Conservation (phyloP, 495 filamentous ascomycete genomes). For the Hyaloscypha variabilis region DNA sequence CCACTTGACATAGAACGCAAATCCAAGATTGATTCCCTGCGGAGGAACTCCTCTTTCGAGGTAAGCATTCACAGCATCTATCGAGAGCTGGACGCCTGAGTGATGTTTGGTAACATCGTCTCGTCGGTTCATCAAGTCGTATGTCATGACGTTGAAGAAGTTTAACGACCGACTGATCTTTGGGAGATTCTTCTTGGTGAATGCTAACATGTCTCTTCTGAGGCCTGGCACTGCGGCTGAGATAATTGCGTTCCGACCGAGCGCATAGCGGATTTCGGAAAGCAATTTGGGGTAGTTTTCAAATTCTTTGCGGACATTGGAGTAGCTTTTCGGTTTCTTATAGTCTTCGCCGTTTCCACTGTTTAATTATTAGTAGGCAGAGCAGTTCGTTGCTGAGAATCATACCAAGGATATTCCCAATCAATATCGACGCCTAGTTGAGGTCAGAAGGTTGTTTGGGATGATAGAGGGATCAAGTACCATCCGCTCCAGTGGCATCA, state of each 20-base stretch:
- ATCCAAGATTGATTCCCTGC: constrained; percentile 68
- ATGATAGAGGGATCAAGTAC: constrained; percentile 26
- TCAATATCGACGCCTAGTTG: constrained; percentile 63
- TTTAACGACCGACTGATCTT: constrained; percentile 66
- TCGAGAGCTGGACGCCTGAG: constrained; percentile 57
- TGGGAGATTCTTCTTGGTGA: constrained; percentile 63
- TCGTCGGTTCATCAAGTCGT: constrained; percentile 78
- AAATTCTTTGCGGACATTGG: constrained; percentile 60
- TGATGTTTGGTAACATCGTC: constrained; percentile 70
- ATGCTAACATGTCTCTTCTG: constrained; percentile 71
- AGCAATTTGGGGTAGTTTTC: constrained; percentile 66
- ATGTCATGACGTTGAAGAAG: constrained; percentile 80
- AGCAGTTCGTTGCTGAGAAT: background rate
- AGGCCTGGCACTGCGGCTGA: constrained; percentile 75
- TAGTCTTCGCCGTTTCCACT: constrained; percentile 80
- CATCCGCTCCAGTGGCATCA: constrained; percentile 62
- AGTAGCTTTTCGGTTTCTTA: constrained; percentile 64
- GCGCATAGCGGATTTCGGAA: constrained; percentile 55
- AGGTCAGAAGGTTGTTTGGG: background rate
- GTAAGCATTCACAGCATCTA: constrained; percentile 62
- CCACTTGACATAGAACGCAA: constrained; percentile 77
- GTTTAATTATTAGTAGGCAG: background rate
- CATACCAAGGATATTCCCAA: constrained; percentile 77
- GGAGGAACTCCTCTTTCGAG: constrained; percentile 55
- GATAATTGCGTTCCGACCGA: constrained; percentile 63